Evolutionary conservation across 116 monocot genomes (phyloP).

Genomic region (Cymodocea nodosa): DNA sequence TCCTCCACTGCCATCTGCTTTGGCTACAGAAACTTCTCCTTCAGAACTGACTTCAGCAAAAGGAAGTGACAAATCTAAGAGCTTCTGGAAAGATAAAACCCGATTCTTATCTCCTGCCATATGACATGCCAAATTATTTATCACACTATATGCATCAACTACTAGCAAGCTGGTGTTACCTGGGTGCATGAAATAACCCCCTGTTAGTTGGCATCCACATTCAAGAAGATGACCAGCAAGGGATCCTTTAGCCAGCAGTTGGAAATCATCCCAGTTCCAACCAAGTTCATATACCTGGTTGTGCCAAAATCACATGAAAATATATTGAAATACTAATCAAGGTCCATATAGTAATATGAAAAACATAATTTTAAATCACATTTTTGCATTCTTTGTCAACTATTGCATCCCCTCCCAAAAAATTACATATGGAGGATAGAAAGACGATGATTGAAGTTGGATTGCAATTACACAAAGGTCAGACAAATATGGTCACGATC

Average conservation of each 20-base stretch:
- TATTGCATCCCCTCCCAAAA: no score
- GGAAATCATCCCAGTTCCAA: constrained; percentile 83
- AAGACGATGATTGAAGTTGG: no score
- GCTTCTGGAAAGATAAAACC: constrained; percentile 53
- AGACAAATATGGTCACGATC: no score
- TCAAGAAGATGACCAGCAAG: constrained; percentile 92
- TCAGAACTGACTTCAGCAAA: constrained; percentile 65
- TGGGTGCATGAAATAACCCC: constrained; percentile 98
- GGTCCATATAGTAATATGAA: no score
- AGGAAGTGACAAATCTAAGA: constrained; percentile 91
- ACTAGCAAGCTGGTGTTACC: constrained; percentile 19
- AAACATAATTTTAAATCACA: no score
- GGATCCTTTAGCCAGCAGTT: constrained; percentile 64
- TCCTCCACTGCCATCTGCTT: constrained; percentile 80
- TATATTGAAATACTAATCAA: no score
- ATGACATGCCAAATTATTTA: background rate
- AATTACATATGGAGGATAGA: no score
- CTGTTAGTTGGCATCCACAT: constrained; percentile 96
- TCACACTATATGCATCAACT: background rate
- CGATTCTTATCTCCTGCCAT: constrained; percentile 66
- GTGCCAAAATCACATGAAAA: background rate
- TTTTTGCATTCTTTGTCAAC: no score
- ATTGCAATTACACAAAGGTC: no score
- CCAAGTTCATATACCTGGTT: constrained; percentile 89
- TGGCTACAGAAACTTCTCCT: constrained; percentile 66